Conservation (phyloP, 2,329 filamentous ascomycete species). For the Chrysoporthe cubensis region DNA sequence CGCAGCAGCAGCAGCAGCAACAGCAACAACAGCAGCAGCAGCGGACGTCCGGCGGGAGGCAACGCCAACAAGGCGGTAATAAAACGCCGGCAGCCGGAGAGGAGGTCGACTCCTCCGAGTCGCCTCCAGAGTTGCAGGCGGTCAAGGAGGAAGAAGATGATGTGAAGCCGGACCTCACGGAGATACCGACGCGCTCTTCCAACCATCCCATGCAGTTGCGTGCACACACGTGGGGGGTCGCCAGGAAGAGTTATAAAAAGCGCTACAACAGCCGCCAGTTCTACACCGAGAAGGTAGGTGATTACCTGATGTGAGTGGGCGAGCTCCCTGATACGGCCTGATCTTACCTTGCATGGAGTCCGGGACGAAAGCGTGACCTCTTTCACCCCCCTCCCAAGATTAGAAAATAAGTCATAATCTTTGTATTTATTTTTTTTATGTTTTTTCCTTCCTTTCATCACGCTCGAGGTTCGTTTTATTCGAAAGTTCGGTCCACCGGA, state of each 20-base stretch:
- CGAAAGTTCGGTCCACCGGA: no score
- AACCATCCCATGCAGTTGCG: neutral
- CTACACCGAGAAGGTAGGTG: conserved; percentile 1
- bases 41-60: neutral
- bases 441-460: no score
- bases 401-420: no score
- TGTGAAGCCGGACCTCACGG: no score
- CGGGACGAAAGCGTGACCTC: neutral
- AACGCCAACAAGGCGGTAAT: neutral
- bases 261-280: neutral
- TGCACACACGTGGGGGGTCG: neutral
- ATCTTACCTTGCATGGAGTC: neutral
- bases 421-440: no score
- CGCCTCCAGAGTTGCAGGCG: neutral
- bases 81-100: no score
- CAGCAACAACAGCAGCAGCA: neutral
- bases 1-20: neutral
- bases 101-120: neutral
- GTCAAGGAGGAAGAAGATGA: no score
- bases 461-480: no score
- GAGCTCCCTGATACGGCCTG: neutral
- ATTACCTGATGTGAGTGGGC: neutral
- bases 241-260: neutral
- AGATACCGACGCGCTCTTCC: neutral
- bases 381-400: neutral